Base-by-base conservation (phyloP, 2,329 filamentous ascomycete genomes). In the Pseudogymnoascus sp. region DNA sequence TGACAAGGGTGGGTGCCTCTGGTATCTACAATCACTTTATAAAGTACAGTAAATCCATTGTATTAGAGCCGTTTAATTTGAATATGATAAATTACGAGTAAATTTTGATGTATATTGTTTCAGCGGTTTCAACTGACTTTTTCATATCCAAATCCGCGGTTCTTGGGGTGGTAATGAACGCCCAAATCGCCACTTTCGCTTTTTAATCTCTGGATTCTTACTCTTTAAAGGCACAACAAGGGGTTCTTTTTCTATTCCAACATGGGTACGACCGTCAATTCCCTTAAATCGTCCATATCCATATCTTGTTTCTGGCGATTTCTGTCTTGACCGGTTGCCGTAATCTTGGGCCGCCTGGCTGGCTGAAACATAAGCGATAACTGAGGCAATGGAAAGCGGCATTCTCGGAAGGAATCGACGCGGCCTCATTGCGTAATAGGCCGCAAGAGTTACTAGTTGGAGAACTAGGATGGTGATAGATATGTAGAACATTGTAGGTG, bases 211-310 rank as follows among this genome's bases (percentile, higher is more conserved):
- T 0, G 68, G 68, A 61, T 70, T 70, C 16, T 40, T 25, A 38
- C 62, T 65, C 49, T 69, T 52, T 4, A 73, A 38, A 0, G 69
- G 68, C 2, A 75, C 73, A 0, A 82, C 76, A 61, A 78, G 77
- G 0, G 79, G 78, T 23, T 78, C 74, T 23, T 75, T 69, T 35
- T 86, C 83, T 45, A 86, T 79, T 0, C 83, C 83, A 0, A 81
- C 64, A 62, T 84, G 80, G 0, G 72, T 70, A 6, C 73, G 72
- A 0, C 80, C 78, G 65, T 85, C 82, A 0, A 66, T 67, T 0
- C 81, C 82, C 1, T 81, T 61, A 61, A 77, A 86, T 0, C 73
- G 74, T 0, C 83, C 83, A 66, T 80, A 86, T 0, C 78, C 79
- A 61, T 80, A 80, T 0, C 71, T 71, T 16, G 59, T 41, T 5